Evolutionary conservation across 768 basidiomycete species (phyloP), one percentile per base, ranked within the genome.

Genomic region (Sporobolomyces phaffii): DNA sequence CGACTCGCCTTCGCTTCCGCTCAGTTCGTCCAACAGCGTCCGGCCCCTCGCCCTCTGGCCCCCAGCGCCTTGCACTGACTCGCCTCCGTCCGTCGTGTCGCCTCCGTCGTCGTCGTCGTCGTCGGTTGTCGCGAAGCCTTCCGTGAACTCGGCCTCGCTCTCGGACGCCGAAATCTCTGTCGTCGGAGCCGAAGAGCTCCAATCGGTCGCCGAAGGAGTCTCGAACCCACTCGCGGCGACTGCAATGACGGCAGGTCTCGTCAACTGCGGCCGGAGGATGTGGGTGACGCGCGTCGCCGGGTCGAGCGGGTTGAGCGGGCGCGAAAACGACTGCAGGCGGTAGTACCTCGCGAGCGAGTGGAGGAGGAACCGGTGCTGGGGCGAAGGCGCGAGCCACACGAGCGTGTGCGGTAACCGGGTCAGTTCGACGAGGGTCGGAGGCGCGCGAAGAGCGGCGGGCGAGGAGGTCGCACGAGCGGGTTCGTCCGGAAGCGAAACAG

Each of bases 281-380:
- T 65, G 64, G 4, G 69, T 70, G 14, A 70, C 69, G 6, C 69
- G 60, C 6, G 48, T 20, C 24, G 34, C 20, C 2, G 57, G 69
- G 29, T 65, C 68, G 68, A 65, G 64, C 1, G 68, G 68, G 2
- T 48, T 52, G 6, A 62, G 47, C 2, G 65, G 65, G 26, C 59
- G 51, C 3, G 65, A 66, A 59, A 71, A 71, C 41, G 65, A 66
- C 26, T 49, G 40, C n/a, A 66, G 59, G 47, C 18, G 10, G 59
- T 71, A 71, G 61, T 71, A 71, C 10, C 69, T 57, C 4, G 65
- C 61, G 48, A 71, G 52, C 18, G 38, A 50, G 53, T 71, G 69
- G 47, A 62, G 44, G 41, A 67, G 45, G 62, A 50, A 71, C 20
- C 69, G 69, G 36, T 50, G 48, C 26, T 63, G 62, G 1, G 69